Evolutionary conservation across 2,329 filamentous ascomycete genomes (phyloP).

Genomic region (Scopulariopsis brevicaulis): DNA sequence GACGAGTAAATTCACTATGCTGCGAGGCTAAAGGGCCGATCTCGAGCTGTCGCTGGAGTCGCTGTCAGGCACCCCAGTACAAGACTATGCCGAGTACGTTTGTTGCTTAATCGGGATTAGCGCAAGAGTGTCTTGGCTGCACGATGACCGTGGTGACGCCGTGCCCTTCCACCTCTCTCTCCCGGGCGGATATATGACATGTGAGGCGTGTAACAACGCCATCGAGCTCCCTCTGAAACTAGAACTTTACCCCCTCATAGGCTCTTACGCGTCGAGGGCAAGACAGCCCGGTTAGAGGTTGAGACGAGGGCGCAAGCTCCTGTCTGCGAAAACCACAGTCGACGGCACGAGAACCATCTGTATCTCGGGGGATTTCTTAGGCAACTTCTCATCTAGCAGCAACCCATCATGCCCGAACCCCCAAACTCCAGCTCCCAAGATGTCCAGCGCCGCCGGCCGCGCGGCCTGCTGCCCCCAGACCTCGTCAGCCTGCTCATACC

Average conservation of each 20-base stretch:
- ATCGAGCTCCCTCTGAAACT: neutral
- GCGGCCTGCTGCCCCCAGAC: constrained; percentile 28
- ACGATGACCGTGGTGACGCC: neutral
- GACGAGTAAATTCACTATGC: neutral
- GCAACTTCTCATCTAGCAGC: neutral
- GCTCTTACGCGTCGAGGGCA: neutral
- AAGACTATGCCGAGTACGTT: neutral
- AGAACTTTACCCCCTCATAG: neutral
- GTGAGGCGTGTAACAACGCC: neutral
- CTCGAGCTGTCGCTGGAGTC: no score
- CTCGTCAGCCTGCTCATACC: constrained; percentile 32
- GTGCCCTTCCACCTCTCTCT: neutral
- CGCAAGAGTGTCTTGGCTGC: neutral
- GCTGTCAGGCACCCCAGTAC: neutral
- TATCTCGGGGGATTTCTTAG: neutral
- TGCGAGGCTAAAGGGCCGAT: no score
- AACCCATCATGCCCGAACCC: neutral
- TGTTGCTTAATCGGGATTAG: neutral
- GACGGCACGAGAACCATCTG: no score
- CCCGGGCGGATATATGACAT: neutral
- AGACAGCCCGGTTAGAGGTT: neutral
- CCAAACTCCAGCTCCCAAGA: constrained; percentile 7
- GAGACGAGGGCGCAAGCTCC: neutral
- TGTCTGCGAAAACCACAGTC: neutral
- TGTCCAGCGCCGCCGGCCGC: constrained; percentile 7